phyloP scores from a whole-genome alignment of 768 basidiomycete genomes.

The Hypsizygus marmoreus region DNA sequence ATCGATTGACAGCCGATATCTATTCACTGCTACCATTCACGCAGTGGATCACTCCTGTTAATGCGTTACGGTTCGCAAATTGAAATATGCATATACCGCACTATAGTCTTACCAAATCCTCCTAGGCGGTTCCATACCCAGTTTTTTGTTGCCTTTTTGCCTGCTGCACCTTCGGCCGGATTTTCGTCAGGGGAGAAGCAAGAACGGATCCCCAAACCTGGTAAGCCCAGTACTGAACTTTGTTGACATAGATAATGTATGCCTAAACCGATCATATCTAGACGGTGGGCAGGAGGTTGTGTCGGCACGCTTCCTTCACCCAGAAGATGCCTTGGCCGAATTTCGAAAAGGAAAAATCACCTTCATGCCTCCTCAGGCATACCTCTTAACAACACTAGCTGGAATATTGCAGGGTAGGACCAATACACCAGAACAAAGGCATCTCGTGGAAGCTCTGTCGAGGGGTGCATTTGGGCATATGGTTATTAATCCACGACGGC shows the following conservation, averaged over 20 bases:
- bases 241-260: neutral
- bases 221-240: constrained; percentile 23
- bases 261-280: constrained; percentile 11
- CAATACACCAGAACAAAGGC: constrained; percentile 48
- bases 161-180: constrained; percentile 40
- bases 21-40: constrained; percentile 66
- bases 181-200: constrained; percentile 57
- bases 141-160: constrained; percentile 69
- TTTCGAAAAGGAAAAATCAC: constrained; percentile 51
- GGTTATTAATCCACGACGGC: constrained; percentile 54
- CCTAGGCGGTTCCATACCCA: constrained; percentile 71
- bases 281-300: constrained; percentile 75
- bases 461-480: constrained; percentile 59
- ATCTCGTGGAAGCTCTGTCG: constrained; percentile 48
- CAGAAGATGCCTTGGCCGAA: constrained; percentile 51
- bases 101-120: constrained; percentile 1
- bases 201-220: constrained; percentile 62
- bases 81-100: neutral
- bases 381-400: constrained; percentile 64
- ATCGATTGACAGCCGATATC: constrained; percentile 46
- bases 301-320: constrained; percentile 66
- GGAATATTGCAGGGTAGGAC: constrained; percentile 45
- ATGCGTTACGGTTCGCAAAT: constrained; percentile 46
- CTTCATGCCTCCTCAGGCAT: constrained; percentile 77
- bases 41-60: constrained; percentile 71